phyloP scores from a whole-genome alignment of 441 rosid species.

The Gossypium gossypioides region DNA sequence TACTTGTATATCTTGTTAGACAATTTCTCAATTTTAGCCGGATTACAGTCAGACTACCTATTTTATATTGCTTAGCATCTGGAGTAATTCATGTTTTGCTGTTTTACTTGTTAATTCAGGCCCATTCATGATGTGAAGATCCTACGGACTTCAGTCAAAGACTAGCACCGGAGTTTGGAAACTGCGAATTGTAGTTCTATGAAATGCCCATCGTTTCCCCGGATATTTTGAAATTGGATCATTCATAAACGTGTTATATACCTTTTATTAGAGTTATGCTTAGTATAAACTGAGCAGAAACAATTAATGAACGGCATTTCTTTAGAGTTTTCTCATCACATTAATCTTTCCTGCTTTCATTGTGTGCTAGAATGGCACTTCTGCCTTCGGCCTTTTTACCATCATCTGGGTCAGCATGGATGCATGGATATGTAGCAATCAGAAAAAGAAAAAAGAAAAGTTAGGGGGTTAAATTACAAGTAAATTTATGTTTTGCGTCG shows the following conservation, averaged over 20 bases:
- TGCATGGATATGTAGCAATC: no score
- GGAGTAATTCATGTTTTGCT: neutral
- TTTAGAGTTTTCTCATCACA: neutral
- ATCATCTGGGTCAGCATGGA: no score
- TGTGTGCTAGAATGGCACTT: neutral
- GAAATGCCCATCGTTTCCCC: neutral
- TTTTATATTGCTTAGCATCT: neutral
- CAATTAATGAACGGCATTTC: neutral
- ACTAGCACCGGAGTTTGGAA: constrained; percentile 23
- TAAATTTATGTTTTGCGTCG: no score
- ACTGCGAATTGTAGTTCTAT: neutral
- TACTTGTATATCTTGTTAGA: neutral
- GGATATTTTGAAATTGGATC: neutral
- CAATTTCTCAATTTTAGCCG: neutral
- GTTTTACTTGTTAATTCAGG: constrained; percentile 26
- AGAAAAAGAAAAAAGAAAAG: no score
- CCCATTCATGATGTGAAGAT: constrained; percentile 92
- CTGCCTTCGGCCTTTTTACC: neutral
- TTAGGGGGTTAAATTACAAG: no score
- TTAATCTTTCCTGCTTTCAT: neutral
- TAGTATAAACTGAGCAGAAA: neutral
- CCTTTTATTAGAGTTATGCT: neutral
- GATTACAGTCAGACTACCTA: neutral
- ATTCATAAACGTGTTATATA: neutral
- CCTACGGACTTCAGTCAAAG: constrained; percentile 65